Conservation (phyloP, 2,329 filamentous ascomycete species). For the Sordariomycetes sp. region DNA sequence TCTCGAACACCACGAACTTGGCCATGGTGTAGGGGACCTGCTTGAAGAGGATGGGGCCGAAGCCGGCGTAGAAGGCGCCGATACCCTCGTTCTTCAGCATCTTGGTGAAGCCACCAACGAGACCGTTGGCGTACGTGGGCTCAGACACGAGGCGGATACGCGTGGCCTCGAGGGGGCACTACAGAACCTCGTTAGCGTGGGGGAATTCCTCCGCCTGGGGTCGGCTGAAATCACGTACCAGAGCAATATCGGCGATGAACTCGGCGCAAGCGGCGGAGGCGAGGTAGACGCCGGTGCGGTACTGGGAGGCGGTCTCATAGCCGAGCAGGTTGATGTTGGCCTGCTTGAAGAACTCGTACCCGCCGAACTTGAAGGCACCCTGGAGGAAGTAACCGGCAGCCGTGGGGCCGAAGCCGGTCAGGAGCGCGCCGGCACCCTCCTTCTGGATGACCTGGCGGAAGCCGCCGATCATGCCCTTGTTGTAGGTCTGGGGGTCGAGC, state of each 20-base stretch:
- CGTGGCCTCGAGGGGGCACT: constrained; percentile 81
- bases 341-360: constrained; percentile 95
- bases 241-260: constrained; percentile 68
- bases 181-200: not conserved
- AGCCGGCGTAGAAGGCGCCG: constrained; percentile 82
- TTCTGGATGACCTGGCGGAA: constrained; percentile 77
- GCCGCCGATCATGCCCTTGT: constrained; percentile 75
- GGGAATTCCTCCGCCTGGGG: too few species aligned
- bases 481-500: constrained; percentile 83
- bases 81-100: constrained; percentile 75
- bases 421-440: constrained; percentile 77
- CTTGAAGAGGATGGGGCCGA: constrained; percentile 79
- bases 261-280: constrained; percentile 55
- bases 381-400: constrained; percentile 89
- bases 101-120: constrained; percentile 71
- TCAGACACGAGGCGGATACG: constrained; percentile 88
- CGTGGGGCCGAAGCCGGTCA: constrained; percentile 79
- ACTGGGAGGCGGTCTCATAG: constrained; percentile 65
- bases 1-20: constrained; percentile 93
- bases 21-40: constrained; percentile 89
- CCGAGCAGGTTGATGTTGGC: constrained; percentile 74
- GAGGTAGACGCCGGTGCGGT: constrained; percentile 75
- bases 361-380: constrained; percentile 67
- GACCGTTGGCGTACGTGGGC: constrained; percentile 73
- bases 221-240: constrained; percentile 21